Conservation (phyloP, 1,139 yeast species). For the Tardiomyces blankii region DNA sequence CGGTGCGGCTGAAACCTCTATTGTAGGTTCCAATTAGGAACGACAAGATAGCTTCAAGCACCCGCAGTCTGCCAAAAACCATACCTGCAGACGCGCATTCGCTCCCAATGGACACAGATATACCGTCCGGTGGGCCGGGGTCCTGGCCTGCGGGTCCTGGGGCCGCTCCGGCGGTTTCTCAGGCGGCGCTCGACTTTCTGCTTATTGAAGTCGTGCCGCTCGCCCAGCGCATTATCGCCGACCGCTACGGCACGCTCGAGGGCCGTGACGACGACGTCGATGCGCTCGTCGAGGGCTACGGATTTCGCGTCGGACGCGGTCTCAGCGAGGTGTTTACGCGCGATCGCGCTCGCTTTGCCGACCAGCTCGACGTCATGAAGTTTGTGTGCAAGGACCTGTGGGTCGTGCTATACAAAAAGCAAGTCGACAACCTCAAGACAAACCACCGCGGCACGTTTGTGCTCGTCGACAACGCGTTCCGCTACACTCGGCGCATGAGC, state of each 20-base stretch:
- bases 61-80: too few species aligned
- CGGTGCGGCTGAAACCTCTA: too few species aligned
- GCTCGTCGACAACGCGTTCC: conserved; percentile 55
- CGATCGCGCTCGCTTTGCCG: conserved; percentile 40
- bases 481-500: conserved; percentile 44
- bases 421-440: conserved; percentile 83
- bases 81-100: too few species aligned
- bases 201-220: conserved; percentile 69
- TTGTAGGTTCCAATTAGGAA: too few species aligned
- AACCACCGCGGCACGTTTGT: conserved; percentile 84
- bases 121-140: conserved; percentile 7
- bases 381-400: conserved; percentile 88
- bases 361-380: conserved; percentile 74
- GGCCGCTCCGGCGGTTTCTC: not conserved
- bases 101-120: not conserved
- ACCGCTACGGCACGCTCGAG: conserved; percentile 20
- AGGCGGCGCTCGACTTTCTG: conserved; percentile 39
- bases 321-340: conserved; percentile 63
- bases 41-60: too few species aligned
- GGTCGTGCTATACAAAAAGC: conserved; percentile 70
- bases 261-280: conserved; percentile 42
- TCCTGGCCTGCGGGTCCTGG: not conserved
- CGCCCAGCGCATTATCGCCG: conserved; percentile 43
- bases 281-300: conserved; percentile 54
- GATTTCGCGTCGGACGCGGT: conserved; percentile 64